phyloP scores from a whole-genome alignment of 176 grass and related monocot genomes.

The Zoysia pacifica region DNA sequence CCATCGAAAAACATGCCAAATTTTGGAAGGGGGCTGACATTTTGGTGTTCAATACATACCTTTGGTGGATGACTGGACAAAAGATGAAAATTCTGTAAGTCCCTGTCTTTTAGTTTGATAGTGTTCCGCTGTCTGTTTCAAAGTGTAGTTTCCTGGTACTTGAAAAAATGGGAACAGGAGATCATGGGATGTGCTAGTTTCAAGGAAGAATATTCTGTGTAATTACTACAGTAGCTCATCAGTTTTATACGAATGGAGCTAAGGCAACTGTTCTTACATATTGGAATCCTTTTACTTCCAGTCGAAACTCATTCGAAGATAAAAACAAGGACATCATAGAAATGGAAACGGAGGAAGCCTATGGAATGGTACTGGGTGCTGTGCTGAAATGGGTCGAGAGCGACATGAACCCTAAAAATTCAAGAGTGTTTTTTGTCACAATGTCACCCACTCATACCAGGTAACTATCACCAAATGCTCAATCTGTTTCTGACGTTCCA shows the following conservation, averaged over 20 bases:
- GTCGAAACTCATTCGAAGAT: slow-evolving; percentile 65
- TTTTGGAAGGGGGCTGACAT: slow-evolving; percentile 86
- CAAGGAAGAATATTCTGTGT: background rate
- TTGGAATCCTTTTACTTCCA: slow-evolving; percentile 28
- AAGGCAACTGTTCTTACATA: background rate
- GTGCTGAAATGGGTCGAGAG: slow-evolving; percentile 82
- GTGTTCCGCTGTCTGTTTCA: background rate
- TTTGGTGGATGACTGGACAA: slow-evolving; percentile 87
- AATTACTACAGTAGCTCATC: too few relatives aligned
- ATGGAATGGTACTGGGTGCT: slow-evolving; percentile 70
- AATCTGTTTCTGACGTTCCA: background rate
- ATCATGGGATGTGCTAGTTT: background rate
- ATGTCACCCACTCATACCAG: slow-evolving; percentile 91
- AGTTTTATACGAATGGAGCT: too few relatives aligned
- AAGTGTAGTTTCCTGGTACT: background rate
- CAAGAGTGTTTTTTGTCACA: slow-evolving; percentile 74
- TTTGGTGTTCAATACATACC: slow-evolving; percentile 94
- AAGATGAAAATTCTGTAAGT: slow-evolving; percentile 90
- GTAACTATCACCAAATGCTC: slow-evolving; percentile 24
- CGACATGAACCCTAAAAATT: slow-evolving; percentile 66
- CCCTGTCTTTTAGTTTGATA: background rate
- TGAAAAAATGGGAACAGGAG: background rate
- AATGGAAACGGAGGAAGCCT: slow-evolving; percentile 84
- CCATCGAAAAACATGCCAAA: slow-evolving; percentile 78
- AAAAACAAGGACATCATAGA: slow-evolving; percentile 66